Evolutionary conservation across 73 alveolate species (phyloP).

Genomic region (Durusdinium trenchii): DNA sequence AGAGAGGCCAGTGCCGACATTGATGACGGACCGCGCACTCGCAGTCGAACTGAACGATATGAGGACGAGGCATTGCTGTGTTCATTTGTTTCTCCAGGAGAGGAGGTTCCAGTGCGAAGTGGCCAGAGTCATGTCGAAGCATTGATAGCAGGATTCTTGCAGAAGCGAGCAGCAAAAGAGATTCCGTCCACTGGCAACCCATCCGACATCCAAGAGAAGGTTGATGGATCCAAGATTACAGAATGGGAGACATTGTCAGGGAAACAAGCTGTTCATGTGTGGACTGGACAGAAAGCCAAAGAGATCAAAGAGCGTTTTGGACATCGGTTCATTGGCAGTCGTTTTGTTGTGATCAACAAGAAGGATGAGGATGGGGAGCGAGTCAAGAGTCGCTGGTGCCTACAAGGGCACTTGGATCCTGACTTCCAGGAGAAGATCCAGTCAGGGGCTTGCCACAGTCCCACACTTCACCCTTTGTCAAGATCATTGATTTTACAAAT

Average conservation of each 20-base stretch:
- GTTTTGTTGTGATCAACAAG: constrained; percentile 2
- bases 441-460: not conserved
- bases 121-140: no score
- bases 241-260: constrained; percentile 8
- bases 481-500: not conserved
- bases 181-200: not conserved
- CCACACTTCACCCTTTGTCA: not conserved
- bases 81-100: not conserved
- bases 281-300: not conserved
- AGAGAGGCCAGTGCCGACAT: not conserved
- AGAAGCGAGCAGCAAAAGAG: no score
- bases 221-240: not conserved
- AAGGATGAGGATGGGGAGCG: not conserved
- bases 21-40: not conserved
- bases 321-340: not conserved
- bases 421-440: not conserved
- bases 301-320: not conserved
- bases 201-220: not conserved
- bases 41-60: not conserved
- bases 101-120: no score
- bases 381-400: not conserved
- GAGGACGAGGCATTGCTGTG: no score
- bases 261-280: not conserved
- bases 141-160: no score
- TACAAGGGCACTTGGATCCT: not conserved